Evolutionary conservation across 306 rosid genomes (phyloP), one percentile per base, ranked within the genome.

Genomic region (Neltuma alba): DNA sequence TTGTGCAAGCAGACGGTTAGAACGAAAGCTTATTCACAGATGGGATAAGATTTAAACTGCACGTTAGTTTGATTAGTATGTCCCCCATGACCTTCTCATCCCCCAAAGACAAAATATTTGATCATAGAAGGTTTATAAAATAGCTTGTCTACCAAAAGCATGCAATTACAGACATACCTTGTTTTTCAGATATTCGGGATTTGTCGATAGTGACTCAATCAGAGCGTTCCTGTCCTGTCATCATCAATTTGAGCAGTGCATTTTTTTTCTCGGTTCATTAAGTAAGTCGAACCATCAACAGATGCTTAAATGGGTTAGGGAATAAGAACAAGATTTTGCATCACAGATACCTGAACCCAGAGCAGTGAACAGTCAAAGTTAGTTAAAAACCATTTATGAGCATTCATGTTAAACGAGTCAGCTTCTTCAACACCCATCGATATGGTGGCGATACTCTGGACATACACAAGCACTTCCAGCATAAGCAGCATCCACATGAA

Each of bases 391-490:
- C 97, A 94, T 86, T 94, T 94, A 82, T 92, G 99, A 16, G 94
- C 97, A 87, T 94, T 94, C 95, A 90, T 89, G 89, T 94, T 91
- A 71, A 94, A 94, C 13, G 99, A 94, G 82, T 94, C 94, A 0
- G 91, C 95, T 86, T 89, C 92, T 87, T 94, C 99, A 65, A 94
- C 89, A 47, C 99, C n/a, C 99, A 52, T 92, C 85, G 75, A 94
- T 87, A 85, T 85, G 75, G 72, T 85, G 91, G 79, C 89, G 99
- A 86, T 86, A 90, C 83, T 94, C 97, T 20, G 97, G 97, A 89
- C 99, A 94, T 85, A 94, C 79, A 82, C 97, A 89, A 74, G 99
- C 97, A 85, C 97, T 94, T 81, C 99, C 99, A 77, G 97, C 97
- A 74, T 92, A 94, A 63, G 99, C 99, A 84, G 99, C 97, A 85